Conservation (phyloP, 2,329 filamentous ascomycete genomes). For the Phymatotrichopsis omnivora region DNA sequence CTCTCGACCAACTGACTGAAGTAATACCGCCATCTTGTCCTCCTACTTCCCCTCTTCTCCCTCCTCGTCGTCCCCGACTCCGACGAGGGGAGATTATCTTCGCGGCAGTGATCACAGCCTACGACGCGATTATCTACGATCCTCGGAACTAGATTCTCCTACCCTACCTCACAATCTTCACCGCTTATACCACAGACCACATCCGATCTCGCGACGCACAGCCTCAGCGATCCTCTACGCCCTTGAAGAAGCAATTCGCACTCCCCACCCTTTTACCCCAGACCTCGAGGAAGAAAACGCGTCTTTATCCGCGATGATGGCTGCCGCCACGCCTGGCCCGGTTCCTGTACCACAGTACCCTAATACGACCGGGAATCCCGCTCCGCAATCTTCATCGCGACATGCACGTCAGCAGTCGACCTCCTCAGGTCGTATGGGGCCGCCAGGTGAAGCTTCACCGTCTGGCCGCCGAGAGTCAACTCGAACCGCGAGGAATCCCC, state of each 20-base stretch:
- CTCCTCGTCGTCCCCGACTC: slow-evolving; percentile 30
- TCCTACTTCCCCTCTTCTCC: slow-evolving; percentile 26
- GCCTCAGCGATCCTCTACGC: slow-evolving; percentile 86
- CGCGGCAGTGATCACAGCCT: slow-evolving; percentile 21
- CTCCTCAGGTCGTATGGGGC: no score
- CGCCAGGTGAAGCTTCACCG: no score
- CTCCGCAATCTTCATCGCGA: no score
- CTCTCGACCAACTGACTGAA: slow-evolving; percentile 18
- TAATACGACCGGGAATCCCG: slow-evolving; percentile 26
- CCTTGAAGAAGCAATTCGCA: slow-evolving; percentile 79
- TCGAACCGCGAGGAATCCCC: no score
- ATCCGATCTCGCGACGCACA: slow-evolving; percentile 77
- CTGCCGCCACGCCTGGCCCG: slow-evolving; percentile 45
- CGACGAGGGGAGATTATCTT: slow-evolving; percentile 29
- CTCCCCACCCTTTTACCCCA: slow-evolving; percentile 70
- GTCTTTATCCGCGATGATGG: slow-evolving; percentile 73
- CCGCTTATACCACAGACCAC: no score
- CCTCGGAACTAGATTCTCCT: slow-evolving; percentile 20
- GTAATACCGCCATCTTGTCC: slow-evolving; percentile 28
- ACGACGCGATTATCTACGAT: slow-evolving; percentile 15
- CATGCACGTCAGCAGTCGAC: slow-evolving; percentile 34
- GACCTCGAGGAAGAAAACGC: slow-evolving; percentile 82
- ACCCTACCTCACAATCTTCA: slow-evolving; percentile 24
- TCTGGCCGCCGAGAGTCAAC: no score
- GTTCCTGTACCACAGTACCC: slow-evolving; percentile 33